Evolutionary conservation across 2,329 filamentous ascomycete species (phyloP).

Genomic region (Paradendryphiella salina): DNA sequence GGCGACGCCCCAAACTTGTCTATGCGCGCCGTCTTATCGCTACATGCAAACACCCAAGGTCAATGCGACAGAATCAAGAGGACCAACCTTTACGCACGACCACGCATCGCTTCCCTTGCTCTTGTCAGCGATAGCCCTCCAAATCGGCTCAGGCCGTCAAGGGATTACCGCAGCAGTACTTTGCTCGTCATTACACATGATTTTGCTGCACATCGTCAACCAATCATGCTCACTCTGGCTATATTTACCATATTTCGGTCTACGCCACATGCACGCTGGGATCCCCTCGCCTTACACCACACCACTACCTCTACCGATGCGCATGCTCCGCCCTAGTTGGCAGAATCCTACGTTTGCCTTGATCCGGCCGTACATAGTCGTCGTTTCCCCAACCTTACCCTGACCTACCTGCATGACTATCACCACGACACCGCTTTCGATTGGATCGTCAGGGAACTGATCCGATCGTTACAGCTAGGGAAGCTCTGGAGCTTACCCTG

Average conservation of each 20-base stretch:
- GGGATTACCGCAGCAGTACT: conserved; percentile 16
- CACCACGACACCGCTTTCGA: conserved; percentile 13
- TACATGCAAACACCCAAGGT: background rate
- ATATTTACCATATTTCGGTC: conserved; percentile 22
- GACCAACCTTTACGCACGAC: conserved; percentile 3
- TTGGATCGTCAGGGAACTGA: conserved; percentile 25
- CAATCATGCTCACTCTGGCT: conserved; percentile 19
- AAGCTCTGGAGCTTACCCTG: conserved; percentile 21
- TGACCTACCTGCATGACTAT: conserved; percentile 24
- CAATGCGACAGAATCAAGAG: background rate
- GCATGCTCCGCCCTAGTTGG: conserved; percentile 16
- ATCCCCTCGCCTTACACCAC: conserved; percentile 22
- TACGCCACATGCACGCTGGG: conserved; percentile 21
- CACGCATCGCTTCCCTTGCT: background rate
- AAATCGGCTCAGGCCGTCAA: conserved; percentile 9
- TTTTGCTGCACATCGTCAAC: conserved; percentile 15
- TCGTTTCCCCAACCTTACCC: conserved; percentile 11
- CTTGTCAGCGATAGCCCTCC: conserved; percentile 3
- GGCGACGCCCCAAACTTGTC: background rate
- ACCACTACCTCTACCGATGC: conserved; percentile 13
- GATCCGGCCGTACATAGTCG: background rate
- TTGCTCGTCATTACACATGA: conserved; percentile 17
- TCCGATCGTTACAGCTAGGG: conserved; percentile 21
- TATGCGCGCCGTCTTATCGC: background rate
- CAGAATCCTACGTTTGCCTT: conserved; percentile 15